Base-by-base conservation (phyloP, 2,329 filamentous ascomycete genomes). In the Microcyclosporella mali region DNA sequence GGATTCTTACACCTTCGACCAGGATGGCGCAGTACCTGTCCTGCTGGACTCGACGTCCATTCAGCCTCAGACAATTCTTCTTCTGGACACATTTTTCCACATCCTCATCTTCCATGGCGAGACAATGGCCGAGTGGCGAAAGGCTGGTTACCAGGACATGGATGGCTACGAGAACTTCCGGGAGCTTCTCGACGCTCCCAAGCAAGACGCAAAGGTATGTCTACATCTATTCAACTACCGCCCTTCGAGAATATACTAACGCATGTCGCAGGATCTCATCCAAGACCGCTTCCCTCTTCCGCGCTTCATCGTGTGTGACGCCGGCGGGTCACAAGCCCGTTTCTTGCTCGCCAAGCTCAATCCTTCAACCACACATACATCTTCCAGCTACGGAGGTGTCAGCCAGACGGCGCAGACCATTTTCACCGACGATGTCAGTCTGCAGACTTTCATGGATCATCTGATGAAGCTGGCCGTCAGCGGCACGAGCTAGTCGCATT, bases 381-480 rank as follows among this genome's bases (percentile, higher is more conserved):
- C 85, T 0, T 87, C 88, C 32, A 85, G 86, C 10, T 97, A 95
- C 61, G 92, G 92, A 43, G 89, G 88, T 49, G 85, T 90, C 37
- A 81, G 85, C 21, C 86, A 90, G 60, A 89, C 85, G 35, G 89
- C 90, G 7, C 92, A 98, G 68, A 98, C 92, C 4, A 98, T 98
- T 58, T 98, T 98, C 70, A 98, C 92, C 1, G 92, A 98, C 61
- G 92, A 98, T 66, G 92, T 98, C 41, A 95, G 88, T 41, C 72
- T 98, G 62, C 90, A 97, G 68, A 97, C 90, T 1, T 98, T 98
- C 64, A 98, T 98, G 92, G 92, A 98, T 60, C 89, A 97, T 70
- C 73, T 98, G 64, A 98, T 98, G 92, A 98, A 98, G 87, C 51
- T 66, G 40, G 63, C 63, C 37, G 63, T 66, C 27, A 66, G 63